These are phyloP conservation scores for Penicillium waksmanii DNA, from an alignment of 495 filamentous ascomycete species.

Conservation along the genomic window DNA sequence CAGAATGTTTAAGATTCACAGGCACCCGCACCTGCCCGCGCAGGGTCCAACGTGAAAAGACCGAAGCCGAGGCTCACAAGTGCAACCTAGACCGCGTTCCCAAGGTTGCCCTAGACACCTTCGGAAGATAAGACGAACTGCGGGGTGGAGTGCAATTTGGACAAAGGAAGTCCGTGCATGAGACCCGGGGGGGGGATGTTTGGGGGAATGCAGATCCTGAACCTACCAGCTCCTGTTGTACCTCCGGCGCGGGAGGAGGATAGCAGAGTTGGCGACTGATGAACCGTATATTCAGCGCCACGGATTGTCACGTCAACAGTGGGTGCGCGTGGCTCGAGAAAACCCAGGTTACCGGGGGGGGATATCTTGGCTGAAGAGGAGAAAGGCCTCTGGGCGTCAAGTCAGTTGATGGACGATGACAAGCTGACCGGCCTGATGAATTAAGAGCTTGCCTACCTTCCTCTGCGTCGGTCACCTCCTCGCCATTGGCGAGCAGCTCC, in stretches of 20 bases:
- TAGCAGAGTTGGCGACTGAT: conserved; percentile 83
- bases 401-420: conserved; percentile 7
- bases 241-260: conserved; percentile 76
- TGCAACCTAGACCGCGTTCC: background rate
- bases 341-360: conserved; percentile 79
- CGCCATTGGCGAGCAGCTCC: conserved; percentile 29
- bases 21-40: background rate
- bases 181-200: background rate
- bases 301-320: conserved; percentile 70
- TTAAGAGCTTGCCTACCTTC: conserved; percentile 60
- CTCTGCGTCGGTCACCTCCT: conserved; percentile 59
- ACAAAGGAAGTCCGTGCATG: conserved; percentile 14
- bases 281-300: conserved; percentile 72
- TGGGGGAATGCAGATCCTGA: conserved; percentile 5
- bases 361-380: conserved; percentile 77
- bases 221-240: conserved; percentile 86
- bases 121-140: conserved; percentile 15
- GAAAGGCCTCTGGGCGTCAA: conserved; percentile 70
- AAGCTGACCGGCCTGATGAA: background rate
- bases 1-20: conserved; percentile 5
- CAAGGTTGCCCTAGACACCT: conserved; percentile 1
- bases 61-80: conserved; percentile 12
- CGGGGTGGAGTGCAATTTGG: conserved; percentile 10
- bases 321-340: conserved; percentile 71
- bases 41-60: background rate